Percentiles rank a stretch among this genome's conserved stretches.
Conservation (phyloP, 495 filamentous ascomycete genomes). For the Aspergillus cristatus region DNA sequence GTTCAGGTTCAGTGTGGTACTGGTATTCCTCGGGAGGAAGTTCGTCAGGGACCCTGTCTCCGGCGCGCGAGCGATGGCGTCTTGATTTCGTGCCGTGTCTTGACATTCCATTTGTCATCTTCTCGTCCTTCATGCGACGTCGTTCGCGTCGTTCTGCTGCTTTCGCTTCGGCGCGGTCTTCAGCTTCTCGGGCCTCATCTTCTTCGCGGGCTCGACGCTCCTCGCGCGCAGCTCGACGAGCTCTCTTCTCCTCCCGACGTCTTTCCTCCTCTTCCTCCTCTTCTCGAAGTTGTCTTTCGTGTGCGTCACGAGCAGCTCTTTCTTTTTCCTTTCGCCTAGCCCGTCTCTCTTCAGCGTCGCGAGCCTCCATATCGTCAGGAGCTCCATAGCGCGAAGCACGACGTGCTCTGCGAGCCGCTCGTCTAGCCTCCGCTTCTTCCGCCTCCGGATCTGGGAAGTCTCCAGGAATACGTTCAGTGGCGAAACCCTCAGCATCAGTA, state of each 20-base stretch:
- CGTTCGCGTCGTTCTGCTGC: conserved; percentile 34
- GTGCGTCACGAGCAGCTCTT: conserved; percentile 27
- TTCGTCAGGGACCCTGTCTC: conserved; percentile 15
- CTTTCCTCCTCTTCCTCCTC: conserved; percentile 39
- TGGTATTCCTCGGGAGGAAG: conserved; percentile 14
- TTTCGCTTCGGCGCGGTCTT: conserved; percentile 32
- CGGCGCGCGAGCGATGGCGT: conserved; percentile 26
- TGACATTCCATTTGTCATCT: conserved; percentile 18
- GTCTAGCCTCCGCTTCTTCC: conserved; percentile 41
- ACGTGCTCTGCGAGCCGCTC: conserved; percentile 39
- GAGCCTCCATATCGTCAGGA: conserved; percentile 26
- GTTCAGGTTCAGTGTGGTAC: too few relatives aligned
- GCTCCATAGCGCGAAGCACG: conserved; percentile 29
- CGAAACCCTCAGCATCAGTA: conserved; percentile 21
- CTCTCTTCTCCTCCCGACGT: conserved; percentile 35
- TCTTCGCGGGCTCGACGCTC: conserved; percentile 40
- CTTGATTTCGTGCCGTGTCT: conserved; percentile 19
- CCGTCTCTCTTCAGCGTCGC: conserved; percentile 39
- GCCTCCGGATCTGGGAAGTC: conserved; percentile 36
- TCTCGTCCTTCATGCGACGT: conserved; percentile 24
- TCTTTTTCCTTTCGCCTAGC: conserved; percentile 33
- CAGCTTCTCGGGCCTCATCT: conserved; percentile 36
- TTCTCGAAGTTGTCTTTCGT: conserved; percentile 32
- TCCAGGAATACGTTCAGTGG: conserved; percentile 29
- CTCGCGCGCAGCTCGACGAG: conserved; percentile 39